A percentile compares a stretch with the other conserved stretches of the same genome.
phyloP scores from a whole-genome alignment of 2,329 filamentous ascomycete species.

The Macroventuria anomochaeta region DNA sequence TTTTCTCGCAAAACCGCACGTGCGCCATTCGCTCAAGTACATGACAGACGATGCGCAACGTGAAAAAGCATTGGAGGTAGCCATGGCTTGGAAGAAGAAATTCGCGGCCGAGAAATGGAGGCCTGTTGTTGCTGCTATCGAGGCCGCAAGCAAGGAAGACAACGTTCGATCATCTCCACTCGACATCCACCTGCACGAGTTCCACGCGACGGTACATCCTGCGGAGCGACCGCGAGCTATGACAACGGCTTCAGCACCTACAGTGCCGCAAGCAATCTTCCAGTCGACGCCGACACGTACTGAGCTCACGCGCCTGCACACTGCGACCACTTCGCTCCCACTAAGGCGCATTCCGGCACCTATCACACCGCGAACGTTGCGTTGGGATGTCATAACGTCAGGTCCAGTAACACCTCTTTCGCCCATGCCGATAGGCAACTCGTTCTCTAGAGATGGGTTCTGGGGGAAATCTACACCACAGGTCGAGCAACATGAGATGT shows the following conservation, averaged over 20 bases:
- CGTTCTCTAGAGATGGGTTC: conserved; percentile 26
- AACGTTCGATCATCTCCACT: neutral
- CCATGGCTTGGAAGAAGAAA: conserved; percentile 18
- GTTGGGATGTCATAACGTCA: conserved; percentile 22
- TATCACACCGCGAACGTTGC: conserved; percentile 16
- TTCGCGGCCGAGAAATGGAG: conserved; percentile 22
- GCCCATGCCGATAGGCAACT: conserved; percentile 21
- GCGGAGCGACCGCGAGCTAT: conserved; percentile 1
- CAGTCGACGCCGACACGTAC: neutral
- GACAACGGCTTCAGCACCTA: conserved; percentile 3
- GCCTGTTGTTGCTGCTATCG: conserved; percentile 11
- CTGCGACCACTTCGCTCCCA: neutral
- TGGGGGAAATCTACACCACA: conserved; percentile 20
- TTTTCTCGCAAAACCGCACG: conserved; percentile 20
- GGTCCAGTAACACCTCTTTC: conserved; percentile 24
- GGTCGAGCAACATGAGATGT: neutral
- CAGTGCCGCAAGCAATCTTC: neutral
- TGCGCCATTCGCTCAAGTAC: conserved; percentile 24
- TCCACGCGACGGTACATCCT: neutral
- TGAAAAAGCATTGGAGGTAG: conserved; percentile 10
- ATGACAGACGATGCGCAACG: conserved; percentile 17
- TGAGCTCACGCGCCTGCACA: conserved; percentile 2
- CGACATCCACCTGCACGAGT: neutral
- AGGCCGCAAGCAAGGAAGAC: conserved; percentile 2
- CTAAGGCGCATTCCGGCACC: neutral